Conservation (phyloP, 805 yeast species). For the Candida berthetii region DNA sequence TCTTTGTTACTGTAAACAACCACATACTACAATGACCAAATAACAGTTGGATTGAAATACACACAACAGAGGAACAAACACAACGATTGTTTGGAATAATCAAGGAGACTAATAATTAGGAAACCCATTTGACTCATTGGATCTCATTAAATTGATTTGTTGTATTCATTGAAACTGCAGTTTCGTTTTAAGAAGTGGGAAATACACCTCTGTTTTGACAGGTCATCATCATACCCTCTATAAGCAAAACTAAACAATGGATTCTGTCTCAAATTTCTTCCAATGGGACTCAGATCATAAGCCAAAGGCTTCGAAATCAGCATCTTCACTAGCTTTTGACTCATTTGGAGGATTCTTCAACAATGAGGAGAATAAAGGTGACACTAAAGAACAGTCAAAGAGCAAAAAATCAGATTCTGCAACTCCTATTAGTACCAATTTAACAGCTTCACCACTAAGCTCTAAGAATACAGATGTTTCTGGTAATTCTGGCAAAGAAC, state of each 20-base stretch:
- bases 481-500: neutral
- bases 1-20: no score
- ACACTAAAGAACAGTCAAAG: neutral
- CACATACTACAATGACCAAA: no score
- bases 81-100: no score
- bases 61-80: no score
- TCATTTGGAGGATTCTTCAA: slow-evolving; percentile 7
- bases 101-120: no score
- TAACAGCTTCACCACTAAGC: neutral
- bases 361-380: neutral
- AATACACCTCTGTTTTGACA: no score
- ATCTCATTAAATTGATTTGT: no score
- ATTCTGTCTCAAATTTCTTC: slow-evolving; percentile 21
- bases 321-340: neutral
- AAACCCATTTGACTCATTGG: no score
- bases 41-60: no score
- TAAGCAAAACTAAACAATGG: slow-evolving; percentile 11
- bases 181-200: no score
- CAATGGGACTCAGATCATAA: slow-evolving; percentile 17
- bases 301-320: neutral
- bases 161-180: no score
- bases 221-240: neutral
- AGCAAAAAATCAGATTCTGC: neutral
- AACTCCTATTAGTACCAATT: neutral
- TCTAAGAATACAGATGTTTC: neutral